Base-by-base conservation (phyloP, 2,329 filamentous ascomycete species). In the Beauveria asiatica region DNA sequence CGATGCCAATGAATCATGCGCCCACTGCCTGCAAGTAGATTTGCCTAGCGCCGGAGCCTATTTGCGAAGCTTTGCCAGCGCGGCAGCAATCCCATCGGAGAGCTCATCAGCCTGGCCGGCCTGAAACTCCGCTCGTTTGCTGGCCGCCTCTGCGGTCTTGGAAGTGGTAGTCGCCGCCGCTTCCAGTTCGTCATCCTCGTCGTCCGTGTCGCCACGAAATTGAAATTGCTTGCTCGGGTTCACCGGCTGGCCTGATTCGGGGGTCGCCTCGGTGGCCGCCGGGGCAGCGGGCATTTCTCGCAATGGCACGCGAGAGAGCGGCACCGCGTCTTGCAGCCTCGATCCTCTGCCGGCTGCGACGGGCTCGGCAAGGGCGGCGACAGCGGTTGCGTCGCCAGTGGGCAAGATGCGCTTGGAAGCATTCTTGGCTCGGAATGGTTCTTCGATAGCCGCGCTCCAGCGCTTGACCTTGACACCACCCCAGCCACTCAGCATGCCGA, bases 391-490 rank as follows among this genome's bases (percentile, higher is more conserved):
- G 8, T 62, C 65, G 1, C 67, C 67, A 17, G 66, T 63, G 51
- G 68, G 69, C 49, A 67, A 61, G 25, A 64, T 65, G 41, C 72
- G 66, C 69, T 77, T 89, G n/a, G 81, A 83, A 2, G 89, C 83
- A 67, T 87, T 88, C 67, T 86, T 84, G 5, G 88, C 84, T 61
- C 90, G 78, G 67, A 97, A 97, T 0, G 91, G 90, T 73, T 96
- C 92, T 62, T 90, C 83, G 1, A 97, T 88, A 10, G 89, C 88
- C 60, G 79, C 82, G 65, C 83, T 87, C 93, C 93, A 97, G 61
- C 85, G 83, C 73, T 89, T 88, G 23, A 97, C 91, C 74, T 99
- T 99, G 76, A 90, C 92, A 74, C 95, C 90, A 39, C 94, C 94
- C 92, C 92, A 99, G 1, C 94, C 94, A 33, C 87, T 83, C n/a